A percentile compares a stretch with the other conserved stretches of the same genome.
phyloP scores from a whole-genome alignment of 176 grass and related monocot genomes.

The Thinopyrum elongatum region DNA sequence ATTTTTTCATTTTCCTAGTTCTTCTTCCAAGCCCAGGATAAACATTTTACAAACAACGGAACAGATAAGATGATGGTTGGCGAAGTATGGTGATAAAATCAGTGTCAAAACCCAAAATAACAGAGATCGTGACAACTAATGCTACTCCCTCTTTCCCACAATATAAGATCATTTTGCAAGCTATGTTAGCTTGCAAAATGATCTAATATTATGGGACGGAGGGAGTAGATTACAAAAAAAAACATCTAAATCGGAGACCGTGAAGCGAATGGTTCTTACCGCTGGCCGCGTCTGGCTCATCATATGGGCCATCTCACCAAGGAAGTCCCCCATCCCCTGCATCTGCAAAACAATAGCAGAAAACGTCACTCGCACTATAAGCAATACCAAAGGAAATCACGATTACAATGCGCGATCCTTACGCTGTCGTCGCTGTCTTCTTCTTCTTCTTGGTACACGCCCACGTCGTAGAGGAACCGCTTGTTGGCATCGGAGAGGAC shows the following conservation, averaged over 20 bases:
- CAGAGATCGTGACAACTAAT: neutral
- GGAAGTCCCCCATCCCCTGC: constrained; percentile 89
- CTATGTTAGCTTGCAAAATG: too few species aligned
- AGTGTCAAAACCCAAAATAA: neutral
- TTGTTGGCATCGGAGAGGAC: constrained; percentile 89
- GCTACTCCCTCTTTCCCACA: too few species aligned
- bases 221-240: neutral
- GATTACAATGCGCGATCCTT: constrained; percentile 8
- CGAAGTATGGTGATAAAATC: neutral
- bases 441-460: constrained; percentile 75
- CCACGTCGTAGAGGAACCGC: constrained; percentile 92
- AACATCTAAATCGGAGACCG: neutral
- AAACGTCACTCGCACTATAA: neutral
- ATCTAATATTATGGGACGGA: too few species aligned
- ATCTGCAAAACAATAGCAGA: constrained; percentile 22
- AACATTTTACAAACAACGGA: neutral
- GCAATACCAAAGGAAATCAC: neutral
- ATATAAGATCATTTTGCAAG: too few species aligned
- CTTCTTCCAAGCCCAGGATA: neutral
- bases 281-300: constrained; percentile 71
- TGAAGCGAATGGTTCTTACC: constrained; percentile 38
- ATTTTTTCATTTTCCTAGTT: neutral
- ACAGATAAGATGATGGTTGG: neutral
- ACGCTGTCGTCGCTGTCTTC: constrained; percentile 39
- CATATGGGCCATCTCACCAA: constrained; percentile 96